phyloP scores from a whole-genome alignment of 345 rosid species.

The Eutrema japonicum region DNA sequence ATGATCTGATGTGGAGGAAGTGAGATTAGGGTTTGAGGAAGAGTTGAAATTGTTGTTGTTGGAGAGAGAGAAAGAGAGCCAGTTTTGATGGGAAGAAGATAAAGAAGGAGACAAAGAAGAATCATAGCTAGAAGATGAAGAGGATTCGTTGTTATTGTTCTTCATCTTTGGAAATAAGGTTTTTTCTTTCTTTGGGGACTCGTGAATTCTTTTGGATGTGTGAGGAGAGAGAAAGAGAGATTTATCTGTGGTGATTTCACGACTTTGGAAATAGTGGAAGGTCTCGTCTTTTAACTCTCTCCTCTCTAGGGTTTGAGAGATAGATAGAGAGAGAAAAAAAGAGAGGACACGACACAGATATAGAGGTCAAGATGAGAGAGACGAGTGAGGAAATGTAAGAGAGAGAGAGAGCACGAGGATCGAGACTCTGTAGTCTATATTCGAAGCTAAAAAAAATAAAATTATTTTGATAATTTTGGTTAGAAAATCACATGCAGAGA shows the following conservation, averaged over 20 bases:
- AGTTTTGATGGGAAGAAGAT: slow-evolving; percentile 48
- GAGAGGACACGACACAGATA: slow-evolving; percentile 58
- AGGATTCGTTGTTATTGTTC: slow-evolving; percentile 51
- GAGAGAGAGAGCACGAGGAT: slow-evolving; percentile 45
- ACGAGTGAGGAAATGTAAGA: slow-evolving; percentile 43
- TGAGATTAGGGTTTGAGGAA: slow-evolving; percentile 41
- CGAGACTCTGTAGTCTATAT: slow-evolving; percentile 46
- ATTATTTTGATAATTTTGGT: slow-evolving; percentile 10
- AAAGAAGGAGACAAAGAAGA: slow-evolving; percentile 50
- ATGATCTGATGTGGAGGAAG: slow-evolving; percentile 35
- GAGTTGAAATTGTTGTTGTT: slow-evolving; percentile 39
- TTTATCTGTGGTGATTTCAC: slow-evolving; percentile 32
- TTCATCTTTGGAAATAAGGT: slow-evolving; percentile 44
- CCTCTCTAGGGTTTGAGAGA: slow-evolving; percentile 33
- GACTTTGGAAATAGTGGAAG: slow-evolving; percentile 58
- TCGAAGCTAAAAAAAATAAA: slow-evolving; percentile 17
- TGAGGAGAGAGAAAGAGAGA: slow-evolving; percentile 7
- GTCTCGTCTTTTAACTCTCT: slow-evolving; percentile 35
- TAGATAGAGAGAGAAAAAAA: slow-evolving; percentile 35
- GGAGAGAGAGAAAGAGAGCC: slow-evolving; percentile 68
- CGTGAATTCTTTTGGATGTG: slow-evolving; percentile 40
- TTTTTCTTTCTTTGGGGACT: slow-evolving; percentile 37
- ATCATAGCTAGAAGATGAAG: slow-evolving; percentile 44
- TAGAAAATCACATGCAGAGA: slow-evolving; percentile 43
- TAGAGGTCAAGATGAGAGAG: slow-evolving; percentile 55